Conservation (phyloP, 1,284 basidiomycete species). For the Rhodotorula sp. region DNA sequence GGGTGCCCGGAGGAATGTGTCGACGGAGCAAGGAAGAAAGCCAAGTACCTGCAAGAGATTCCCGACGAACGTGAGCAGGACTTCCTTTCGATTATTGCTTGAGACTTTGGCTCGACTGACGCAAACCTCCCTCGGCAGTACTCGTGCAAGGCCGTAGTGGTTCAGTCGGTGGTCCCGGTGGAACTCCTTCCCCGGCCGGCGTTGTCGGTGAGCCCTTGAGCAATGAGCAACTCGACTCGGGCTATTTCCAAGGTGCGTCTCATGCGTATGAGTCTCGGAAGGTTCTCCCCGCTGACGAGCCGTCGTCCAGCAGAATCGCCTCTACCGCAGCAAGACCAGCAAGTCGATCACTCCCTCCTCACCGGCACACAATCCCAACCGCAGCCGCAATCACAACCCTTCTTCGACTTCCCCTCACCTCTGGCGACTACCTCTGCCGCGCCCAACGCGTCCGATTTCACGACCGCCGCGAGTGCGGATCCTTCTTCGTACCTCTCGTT, state of each 20-base stretch:
- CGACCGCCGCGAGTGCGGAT: not conserved
- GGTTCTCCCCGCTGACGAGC: not conserved
- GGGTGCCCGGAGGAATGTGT: constrained; percentile 83
- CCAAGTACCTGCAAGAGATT: constrained; percentile 91
- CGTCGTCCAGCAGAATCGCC: not conserved
- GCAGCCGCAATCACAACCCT: constrained; percentile 12
- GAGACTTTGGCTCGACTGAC: not conserved
- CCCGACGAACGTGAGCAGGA: constrained; percentile 73
- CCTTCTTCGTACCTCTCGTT: constrained; percentile 12
- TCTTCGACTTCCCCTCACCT: constrained; percentile 26
- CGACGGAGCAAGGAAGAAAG: constrained; percentile 95
- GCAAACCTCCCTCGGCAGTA: not conserved
- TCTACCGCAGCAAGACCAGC: not conserved
- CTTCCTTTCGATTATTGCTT: not conserved
- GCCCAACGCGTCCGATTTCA: not conserved
- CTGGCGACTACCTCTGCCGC: not conserved
- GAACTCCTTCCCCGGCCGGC: not conserved
- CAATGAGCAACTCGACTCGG: not conserved
- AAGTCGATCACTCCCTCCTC: not conserved
- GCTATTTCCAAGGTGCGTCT: not conserved
- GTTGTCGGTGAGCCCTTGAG: not conserved
- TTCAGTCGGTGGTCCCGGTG: not conserved
- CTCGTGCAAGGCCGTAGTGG: constrained; percentile 16
- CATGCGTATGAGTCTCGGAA: not conserved
- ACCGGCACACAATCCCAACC: not conserved